Evolutionary conservation across 768 basidiomycete species (phyloP), one percentile per base, ranked within the genome.

Genomic region (Leccinum rimulosum): DNA sequence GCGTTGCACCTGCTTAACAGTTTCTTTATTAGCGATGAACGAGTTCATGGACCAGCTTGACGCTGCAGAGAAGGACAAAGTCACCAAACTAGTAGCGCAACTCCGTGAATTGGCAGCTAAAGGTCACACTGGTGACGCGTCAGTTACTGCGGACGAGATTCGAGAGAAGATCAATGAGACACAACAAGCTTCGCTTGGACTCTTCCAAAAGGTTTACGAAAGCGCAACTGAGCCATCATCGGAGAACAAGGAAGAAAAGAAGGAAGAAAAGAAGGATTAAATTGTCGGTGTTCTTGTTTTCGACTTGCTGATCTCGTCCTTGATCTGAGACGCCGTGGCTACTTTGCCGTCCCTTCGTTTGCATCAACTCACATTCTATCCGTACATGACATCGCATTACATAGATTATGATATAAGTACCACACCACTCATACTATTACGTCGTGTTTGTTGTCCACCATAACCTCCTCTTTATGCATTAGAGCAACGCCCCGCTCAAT

Each of bases 41-140:
- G 97, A 99, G 78, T 98, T 98, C 85, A 95, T 95, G 81, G 93
- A 96, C 50, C 94, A 98, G 71, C 86, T 99, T 57, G 95, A 98
- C 64, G 84, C 84, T 7, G 74, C 86, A 2, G 97, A 99, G 84
- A 89, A 89, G 77, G 94, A 95, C 70, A 98, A 95, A 80, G 95
- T 99, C 65, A 77, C 87, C 55, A 89, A 88, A 75, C 89, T 96
- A 50, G 76, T 99, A 33, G 74, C 75, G 56, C 94, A 98, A 77
- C 88, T 98, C 52, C 86, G 95, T 50, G 94, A 95, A 74, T 70
- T 98, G 64, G 87, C 93, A 15, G 80, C 81, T 65, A 95, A 97
- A 83, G 97, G 92, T 47, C 93, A 95, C 74, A 83, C 85, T 63
- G 88, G 89, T 55, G 95, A 97, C 67, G 82, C 82, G 12, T 83